phyloP scores from a whole-genome alignment of 2,329 filamentous ascomycete species.

The Thielaviopsis euricoi region DNA sequence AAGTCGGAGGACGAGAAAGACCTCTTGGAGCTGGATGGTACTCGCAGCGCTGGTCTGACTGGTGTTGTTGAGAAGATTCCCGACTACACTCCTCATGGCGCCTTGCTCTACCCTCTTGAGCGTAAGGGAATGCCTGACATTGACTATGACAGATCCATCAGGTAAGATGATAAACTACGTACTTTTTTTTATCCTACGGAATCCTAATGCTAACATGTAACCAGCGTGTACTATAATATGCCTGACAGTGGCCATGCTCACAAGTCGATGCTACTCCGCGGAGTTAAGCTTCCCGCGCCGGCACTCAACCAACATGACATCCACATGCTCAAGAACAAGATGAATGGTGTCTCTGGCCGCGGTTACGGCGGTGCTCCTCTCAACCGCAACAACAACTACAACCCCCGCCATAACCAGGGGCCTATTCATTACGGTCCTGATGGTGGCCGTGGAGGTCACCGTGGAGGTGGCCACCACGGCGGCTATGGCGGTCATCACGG shows the following conservation, averaged over 20 bases:
- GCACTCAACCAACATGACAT: slow-evolving; percentile 63
- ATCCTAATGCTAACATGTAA: slow-evolving; percentile 17
- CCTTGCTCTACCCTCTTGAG: slow-evolving; percentile 62
- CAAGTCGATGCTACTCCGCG: slow-evolving; percentile 87
- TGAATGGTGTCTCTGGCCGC: slow-evolving; percentile 44
- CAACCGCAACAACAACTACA: slow-evolving; percentile 19
- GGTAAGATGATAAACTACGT: slow-evolving; percentile 26
- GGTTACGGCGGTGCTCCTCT: slow-evolving; percentile 49
- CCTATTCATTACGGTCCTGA: slow-evolving; percentile 20
- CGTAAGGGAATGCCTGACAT: slow-evolving; percentile 56
- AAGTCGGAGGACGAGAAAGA: slow-evolving; percentile 25
- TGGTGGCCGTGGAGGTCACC: slow-evolving; percentile 21
- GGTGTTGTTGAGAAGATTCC: slow-evolving; percentile 71
- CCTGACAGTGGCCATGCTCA: slow-evolving; percentile 56
- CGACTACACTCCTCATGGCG: slow-evolving; percentile 68
- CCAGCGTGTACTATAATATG: slow-evolving; percentile 72
- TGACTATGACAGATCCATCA: slow-evolving; percentile 74
- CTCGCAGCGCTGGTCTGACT: slow-evolving; percentile 58
- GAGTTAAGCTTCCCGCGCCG: slow-evolving; percentile 55
- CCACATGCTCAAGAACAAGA: slow-evolving; percentile 51
- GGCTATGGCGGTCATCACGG: neutral
- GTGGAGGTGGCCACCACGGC: slow-evolving; percentile 4
- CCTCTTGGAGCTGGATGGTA: slow-evolving; percentile 57
- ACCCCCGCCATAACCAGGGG: slow-evolving; percentile 6
- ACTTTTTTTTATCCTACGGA: neutral